Evolutionary conservation across 2,329 filamentous ascomycete species (phyloP), one percentile per base, ranked within the genome.

Genomic region (Aureobasidium sp.): DNA sequence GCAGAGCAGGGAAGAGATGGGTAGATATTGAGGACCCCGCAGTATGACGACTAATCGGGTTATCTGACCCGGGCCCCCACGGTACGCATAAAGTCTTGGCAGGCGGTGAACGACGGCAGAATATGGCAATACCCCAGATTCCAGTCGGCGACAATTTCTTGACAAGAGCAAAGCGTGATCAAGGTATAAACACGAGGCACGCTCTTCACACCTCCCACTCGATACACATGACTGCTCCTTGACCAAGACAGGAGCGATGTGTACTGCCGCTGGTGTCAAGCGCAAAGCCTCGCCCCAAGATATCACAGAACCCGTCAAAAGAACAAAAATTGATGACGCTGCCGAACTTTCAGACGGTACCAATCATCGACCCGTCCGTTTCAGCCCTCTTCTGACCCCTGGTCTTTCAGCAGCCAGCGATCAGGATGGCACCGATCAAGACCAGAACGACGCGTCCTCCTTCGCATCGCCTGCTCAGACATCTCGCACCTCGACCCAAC

Each of bases 401-500:
- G n/a, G 12, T 22, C 12, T 42, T 14, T 7, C 40, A 33, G 44
- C 42, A 33, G 54, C 33, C 40, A 63, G 48, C 39, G 60, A 61
- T 1, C 31, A 44, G 2, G 60, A 35, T 19, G 59, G 53, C 29
- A 29, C 39, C 9, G 12, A 47, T 14, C 45, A 53, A 14, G 52
- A 63, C 15, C 49, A 49, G 5, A 40, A 52, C 29, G 50, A 60
- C 5, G 27, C 31, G 4, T 59, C 12, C 12, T 63, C 61, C 5
- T 19, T 39, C 19, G 60, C 60, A 5, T 60, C 49, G 3, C 49
- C 48, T 17, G 49, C 29, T 7, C 27, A 50, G 3, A 54, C 49
- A 19, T 40, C 60, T 19, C 49, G 50, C 8, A 67, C 64, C 19
- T 71, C 70, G 29, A 68, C 70, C 60, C 64, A 47, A 63, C 64